Conservation (phyloP, 2,329 filamentous ascomycete genomes). For the Fusarium sororula region DNA sequence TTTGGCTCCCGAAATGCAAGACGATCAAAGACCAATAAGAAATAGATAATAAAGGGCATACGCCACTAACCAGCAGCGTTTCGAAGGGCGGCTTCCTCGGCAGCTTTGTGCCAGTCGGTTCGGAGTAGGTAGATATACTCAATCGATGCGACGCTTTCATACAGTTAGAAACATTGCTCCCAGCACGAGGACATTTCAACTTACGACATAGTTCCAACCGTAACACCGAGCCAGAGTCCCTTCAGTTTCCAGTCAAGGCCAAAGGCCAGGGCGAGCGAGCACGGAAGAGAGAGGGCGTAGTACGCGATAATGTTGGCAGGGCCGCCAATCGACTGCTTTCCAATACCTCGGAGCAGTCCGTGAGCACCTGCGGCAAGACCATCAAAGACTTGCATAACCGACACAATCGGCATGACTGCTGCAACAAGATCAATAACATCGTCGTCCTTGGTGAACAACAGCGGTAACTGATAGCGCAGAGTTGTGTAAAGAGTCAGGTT, state of each 20-base stretch:
- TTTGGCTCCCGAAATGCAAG: neutral
- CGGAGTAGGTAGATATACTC: slow-evolving; percentile 63
- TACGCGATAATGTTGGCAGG: slow-evolving; percentile 89
- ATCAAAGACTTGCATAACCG: slow-evolving; percentile 91
- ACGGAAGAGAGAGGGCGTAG: slow-evolving; percentile 85
- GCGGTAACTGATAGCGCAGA: slow-evolving; percentile 77
- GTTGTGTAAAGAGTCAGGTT: slow-evolving; percentile 77
- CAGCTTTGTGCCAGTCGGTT: slow-evolving; percentile 65
- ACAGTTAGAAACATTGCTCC: slow-evolving; percentile 7
- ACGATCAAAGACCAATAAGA: neutral
- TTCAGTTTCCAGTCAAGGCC: slow-evolving; percentile 78
- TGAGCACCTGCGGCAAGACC: slow-evolving; percentile 81
- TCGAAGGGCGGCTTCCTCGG: slow-evolving; percentile 60
- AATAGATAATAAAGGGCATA: no score
- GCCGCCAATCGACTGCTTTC: slow-evolving; percentile 87
- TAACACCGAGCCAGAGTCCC: slow-evolving; percentile 84
- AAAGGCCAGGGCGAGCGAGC: slow-evolving; percentile 82
- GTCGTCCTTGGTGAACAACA: slow-evolving; percentile 78
- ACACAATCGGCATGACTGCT: slow-evolving; percentile 78
- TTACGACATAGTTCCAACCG: slow-evolving; percentile 73
- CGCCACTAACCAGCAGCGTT: slow-evolving; percentile 55
- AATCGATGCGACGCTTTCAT: slow-evolving; percentile 59
- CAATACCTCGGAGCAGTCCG: slow-evolving; percentile 85
- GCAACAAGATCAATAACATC: slow-evolving; percentile 76
- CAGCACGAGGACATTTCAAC: slow-evolving; percentile 36